phyloP scores from a whole-genome alignment of 2,329 filamentous ascomycete genomes.

The Calonectria multiphialidica region DNA sequence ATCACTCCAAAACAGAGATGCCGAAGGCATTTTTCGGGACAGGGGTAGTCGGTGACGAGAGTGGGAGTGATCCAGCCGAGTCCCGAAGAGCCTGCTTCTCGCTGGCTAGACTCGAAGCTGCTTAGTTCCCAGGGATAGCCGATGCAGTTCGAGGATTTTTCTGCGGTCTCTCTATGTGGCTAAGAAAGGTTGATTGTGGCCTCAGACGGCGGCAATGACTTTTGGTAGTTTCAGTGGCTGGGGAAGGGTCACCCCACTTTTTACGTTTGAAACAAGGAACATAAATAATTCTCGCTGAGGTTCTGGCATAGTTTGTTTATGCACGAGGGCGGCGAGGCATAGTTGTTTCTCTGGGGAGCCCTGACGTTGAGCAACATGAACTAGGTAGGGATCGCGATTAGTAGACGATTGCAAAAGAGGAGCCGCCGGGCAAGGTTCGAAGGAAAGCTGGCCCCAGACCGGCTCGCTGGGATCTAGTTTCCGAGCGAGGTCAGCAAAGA shows the following conservation, averaged over 20 bases:
- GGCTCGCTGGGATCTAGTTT: background rate
- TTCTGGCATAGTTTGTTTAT: conserved; percentile 17
- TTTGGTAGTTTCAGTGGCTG: conserved; percentile 14
- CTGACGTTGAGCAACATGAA: conserved; percentile 7
- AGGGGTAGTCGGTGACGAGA: conserved; percentile 7
- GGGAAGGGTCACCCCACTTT: background rate
- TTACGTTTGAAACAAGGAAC: conserved; percentile 10
- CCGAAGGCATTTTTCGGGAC: conserved; percentile 16
- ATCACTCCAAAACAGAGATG: conserved; percentile 9
- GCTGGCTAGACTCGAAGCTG: conserved; percentile 20
- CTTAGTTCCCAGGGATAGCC: conserved; percentile 18
- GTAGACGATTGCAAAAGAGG: background rate
- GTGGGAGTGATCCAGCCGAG: conserved; percentile 10
- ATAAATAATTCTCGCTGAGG: conserved; percentile 5
- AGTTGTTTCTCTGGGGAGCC: background rate
- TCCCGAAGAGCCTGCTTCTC: background rate
- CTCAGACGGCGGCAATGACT: background rate
- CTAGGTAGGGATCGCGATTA: background rate
- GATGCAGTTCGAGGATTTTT: conserved; percentile 16
- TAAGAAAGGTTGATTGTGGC: conserved; percentile 15
- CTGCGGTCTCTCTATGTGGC: conserved; percentile 12
- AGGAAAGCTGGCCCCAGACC: background rate
- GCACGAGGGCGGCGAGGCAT: conserved; percentile 16
- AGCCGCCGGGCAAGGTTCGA: background rate
- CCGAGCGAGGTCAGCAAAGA: conserved; percentile 5